phyloP scores from a whole-genome alignment of 169 alveolate genomes.

The Cryptosporidium canis region DNA sequence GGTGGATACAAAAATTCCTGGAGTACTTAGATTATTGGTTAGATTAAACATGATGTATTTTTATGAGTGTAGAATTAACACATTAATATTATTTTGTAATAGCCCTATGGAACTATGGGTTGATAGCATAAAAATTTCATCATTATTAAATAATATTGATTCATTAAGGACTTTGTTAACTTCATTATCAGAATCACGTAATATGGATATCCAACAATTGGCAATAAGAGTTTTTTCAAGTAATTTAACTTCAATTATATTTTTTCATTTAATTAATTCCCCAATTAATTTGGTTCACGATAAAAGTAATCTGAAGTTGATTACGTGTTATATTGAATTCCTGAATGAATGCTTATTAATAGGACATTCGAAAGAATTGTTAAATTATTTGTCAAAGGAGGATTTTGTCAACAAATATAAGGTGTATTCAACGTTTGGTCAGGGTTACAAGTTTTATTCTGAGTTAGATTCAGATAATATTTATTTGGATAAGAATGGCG shows the following conservation, averaged over 20 bases:
- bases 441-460: slow-evolving; percentile 42
- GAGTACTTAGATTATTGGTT: slow-evolving; percentile 52
- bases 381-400: background rate
- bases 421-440: slow-evolving; percentile 43
- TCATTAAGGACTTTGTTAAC: slow-evolving; percentile 53
- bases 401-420: background rate
- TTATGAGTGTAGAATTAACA: slow-evolving; percentile 60
- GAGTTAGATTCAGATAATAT: slow-evolving; percentile 45
- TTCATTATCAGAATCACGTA: slow-evolving; percentile 27
- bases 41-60: slow-evolving; percentile 51
- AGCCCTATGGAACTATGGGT: slow-evolving; percentile 51
- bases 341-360: slow-evolving; percentile 65
- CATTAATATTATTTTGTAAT: slow-evolving; percentile 40
- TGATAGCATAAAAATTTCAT: slow-evolving; percentile 25
- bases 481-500: slow-evolving; percentile 31
- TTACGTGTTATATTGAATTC: slow-evolving; percentile 44
- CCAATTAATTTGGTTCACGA: slow-evolving; percentile 51
- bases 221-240: slow-evolving; percentile 43
- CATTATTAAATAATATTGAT: slow-evolving; percentile 42
- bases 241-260: slow-evolving; percentile 39
- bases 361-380: slow-evolving; percentile 60
- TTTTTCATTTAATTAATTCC: slow-evolving; percentile 25
- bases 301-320: slow-evolving; percentile 35
- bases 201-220: slow-evolving; percentile 40
- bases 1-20: slow-evolving; percentile 70